Percentiles rank a stretch among this genome's conserved stretches.
These are phyloP conservation scores for Collybia sordida DNA, from an alignment of 768 basidiomycete species.

Conservation along the genomic window DNA sequence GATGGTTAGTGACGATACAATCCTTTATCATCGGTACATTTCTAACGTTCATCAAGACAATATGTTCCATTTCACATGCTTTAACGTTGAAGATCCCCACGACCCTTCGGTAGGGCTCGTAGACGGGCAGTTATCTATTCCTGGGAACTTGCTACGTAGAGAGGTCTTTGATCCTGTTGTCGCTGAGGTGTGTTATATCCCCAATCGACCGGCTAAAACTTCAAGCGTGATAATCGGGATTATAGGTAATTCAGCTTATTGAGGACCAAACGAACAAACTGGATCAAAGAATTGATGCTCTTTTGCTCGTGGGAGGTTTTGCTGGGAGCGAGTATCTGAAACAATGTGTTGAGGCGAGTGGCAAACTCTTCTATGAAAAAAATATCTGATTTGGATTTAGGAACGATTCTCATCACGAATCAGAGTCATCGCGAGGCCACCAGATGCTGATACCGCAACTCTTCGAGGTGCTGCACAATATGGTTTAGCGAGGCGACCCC, in stretches of 20 bases:
- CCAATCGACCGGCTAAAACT: slow-evolving; percentile 7
- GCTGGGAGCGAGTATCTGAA: slow-evolving; percentile 85
- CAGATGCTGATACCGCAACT: slow-evolving; percentile 88
- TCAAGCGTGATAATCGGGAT: slow-evolving; percentile 3
- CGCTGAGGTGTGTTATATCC: slow-evolving; percentile 51
- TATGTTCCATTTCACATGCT: slow-evolving; percentile 88
- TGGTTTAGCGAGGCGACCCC: slow-evolving; percentile 70
- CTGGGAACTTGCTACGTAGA: slow-evolving; percentile 72
- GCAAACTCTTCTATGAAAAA: slow-evolving; percentile 2
- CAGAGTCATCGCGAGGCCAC: slow-evolving; percentile 75
- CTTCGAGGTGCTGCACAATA: slow-evolving; percentile 87
- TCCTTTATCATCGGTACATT: neutral
- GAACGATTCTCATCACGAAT: slow-evolving; percentile 67
- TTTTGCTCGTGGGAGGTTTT: slow-evolving; percentile 90
- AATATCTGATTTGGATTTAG: slow-evolving; percentile 30
- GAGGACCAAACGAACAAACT: slow-evolving; percentile 71
- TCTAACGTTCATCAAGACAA: slow-evolving; percentile 46
- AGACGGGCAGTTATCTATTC: slow-evolving; percentile 83
- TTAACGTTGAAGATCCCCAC: slow-evolving; percentile 82
- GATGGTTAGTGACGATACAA: slow-evolving; percentile 52
- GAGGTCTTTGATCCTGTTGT: slow-evolving; percentile 94
- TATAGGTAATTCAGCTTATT: slow-evolving; percentile 73
- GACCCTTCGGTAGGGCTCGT: slow-evolving; percentile 78
- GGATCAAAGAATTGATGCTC: slow-evolving; percentile 74
- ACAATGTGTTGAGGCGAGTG: slow-evolving; percentile 68